Base-by-base conservation (phyloP, 176 grass and related monocot species). In the Aegilops sharonensis region DNA sequence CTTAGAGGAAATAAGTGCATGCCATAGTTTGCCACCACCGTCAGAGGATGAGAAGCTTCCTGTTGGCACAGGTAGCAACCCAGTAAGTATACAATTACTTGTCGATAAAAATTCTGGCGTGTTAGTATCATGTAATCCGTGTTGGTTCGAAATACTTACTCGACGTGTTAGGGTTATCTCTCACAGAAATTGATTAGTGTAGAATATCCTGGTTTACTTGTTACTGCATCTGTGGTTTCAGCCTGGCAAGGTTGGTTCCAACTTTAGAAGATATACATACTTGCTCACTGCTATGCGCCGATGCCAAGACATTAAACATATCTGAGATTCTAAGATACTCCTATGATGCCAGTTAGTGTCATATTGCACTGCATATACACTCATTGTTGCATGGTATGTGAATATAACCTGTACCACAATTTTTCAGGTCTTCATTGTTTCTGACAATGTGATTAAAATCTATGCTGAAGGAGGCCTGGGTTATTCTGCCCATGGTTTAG, bases 51-150 rank as follows among this genome's bases (percentile, higher is more conserved):
- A 94, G 61, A 94, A 94, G 73, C 90, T 99, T 89, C 97, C 94
- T 88, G 94, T 99, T 64, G 97, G 94, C 89, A 98, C 97, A 63
- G 97, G 97, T 88, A 98, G 97, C 93, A 98, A 98, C 81, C 97
- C 97, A 73, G 97, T 98, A 98, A 94, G 97, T 95, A 74, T 23
- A 85, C 39, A 62, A 34, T 82, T 25, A 23, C 59, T 79, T 29
- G 45, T 80, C n/a, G 10, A 79, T 36, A 71, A 83, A 10, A 27
- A 84, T 80, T 59, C 27, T 66, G 27, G 21, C 50, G 36, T 36
- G 48, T 80, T 78, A 84, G 20, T 66, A 45, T 42, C 20, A 24
- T 75, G 25, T 75, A 75, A 75, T 27, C 50, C 1, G 1, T 59
- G 6, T 83, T 83, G n/a, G 18, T 71, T 72, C 48, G 31, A 79